These are phyloP conservation scores for Kodamaea derodonti DNA, from an alignment of 1,139 yeast species.

Conservation along the genomic window DNA sequence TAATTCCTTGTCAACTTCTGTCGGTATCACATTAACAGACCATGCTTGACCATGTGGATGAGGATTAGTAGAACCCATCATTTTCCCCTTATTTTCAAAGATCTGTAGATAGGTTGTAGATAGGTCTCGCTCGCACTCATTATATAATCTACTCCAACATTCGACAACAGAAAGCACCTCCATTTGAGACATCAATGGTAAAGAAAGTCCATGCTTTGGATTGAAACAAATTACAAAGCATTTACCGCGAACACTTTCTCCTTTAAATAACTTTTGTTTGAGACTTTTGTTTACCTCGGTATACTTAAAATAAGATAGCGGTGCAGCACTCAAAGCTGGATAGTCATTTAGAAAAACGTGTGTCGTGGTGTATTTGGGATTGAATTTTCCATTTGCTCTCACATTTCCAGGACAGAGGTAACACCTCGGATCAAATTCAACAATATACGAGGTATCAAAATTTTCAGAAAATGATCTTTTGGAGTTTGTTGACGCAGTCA, in stretches of 20 bases:
- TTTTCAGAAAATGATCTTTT: slow-evolving; percentile 71
- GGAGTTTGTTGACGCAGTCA: no score
- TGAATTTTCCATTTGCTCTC: slow-evolving; percentile 61
- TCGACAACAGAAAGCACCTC: slow-evolving; percentile 48
- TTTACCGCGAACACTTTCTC: slow-evolving; percentile 62
- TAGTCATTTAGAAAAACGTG: slow-evolving; percentile 65
- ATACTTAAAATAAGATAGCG: slow-evolving; percentile 40
- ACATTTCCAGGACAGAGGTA: slow-evolving; percentile 72
- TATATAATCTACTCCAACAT: slow-evolving; percentile 59
- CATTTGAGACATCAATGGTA: slow-evolving; percentile 53
- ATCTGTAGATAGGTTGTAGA: slow-evolving; percentile 64
- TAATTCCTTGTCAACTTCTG: slow-evolving; percentile 63
- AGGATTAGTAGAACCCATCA: slow-evolving; percentile 82
- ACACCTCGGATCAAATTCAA: slow-evolving; percentile 62
- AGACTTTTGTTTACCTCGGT: slow-evolving; percentile 16
- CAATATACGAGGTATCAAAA: slow-evolving; percentile 38
- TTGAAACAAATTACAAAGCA: slow-evolving; percentile 72
- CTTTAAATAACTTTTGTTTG: slow-evolving; percentile 46
- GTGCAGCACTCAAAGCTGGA: slow-evolving; percentile 63
- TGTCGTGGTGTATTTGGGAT: slow-evolving; percentile 57
- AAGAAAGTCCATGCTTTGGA: slow-evolving; percentile 66
- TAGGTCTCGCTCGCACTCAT: slow-evolving; percentile 35
- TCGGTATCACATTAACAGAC: slow-evolving; percentile 66
- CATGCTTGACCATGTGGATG: slow-evolving; percentile 83
- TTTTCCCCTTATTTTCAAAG: slow-evolving; percentile 74